Base-by-base conservation (phyloP, 352 stramenopile genomes). In the Phytophthora brassicae region DNA sequence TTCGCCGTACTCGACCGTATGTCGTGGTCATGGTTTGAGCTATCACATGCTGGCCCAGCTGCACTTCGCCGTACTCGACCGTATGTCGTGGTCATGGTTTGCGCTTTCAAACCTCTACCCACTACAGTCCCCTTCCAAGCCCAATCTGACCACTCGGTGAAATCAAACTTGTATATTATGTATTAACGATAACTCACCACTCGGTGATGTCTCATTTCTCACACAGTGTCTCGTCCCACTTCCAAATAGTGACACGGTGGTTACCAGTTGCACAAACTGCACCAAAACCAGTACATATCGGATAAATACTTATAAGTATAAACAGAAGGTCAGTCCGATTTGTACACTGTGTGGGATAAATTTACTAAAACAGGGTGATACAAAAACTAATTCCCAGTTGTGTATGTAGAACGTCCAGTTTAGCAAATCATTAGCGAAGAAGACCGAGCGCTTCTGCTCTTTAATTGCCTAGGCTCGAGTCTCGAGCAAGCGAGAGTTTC, bases 81-180 rank as follows among this genome's bases (percentile, higher is more conserved):
- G 45, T n/a, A 57, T 55, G 29, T 20, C 38, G 39, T 64, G 56
- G 55, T 56, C 54, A 16, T 54, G 35, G 44, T 48, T 31, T 31
- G 55, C 33, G 22, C 22, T 48, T 53, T 64, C 14, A 54, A 23
- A 29, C 39, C 33, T 7, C 22, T 9, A 59, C 55, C 47, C 23
- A 59, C 66, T 50, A 72, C 73, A 63, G 4, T 56, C 38, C 20
- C 33, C 54, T 36, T 50, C 39, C 55, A 62, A 62, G 36, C 46
- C 13, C 36, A 63, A 56, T 54, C 17, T 49, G 36, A 54, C 23
- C 54, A 61, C 53, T 41, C 33, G 19, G 53, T 31, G 16, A 53
- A 61, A 47, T 45, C 22, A 17, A 22, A 0, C 42, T 53, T 44
- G 19, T 47, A 19, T 47, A 61, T 54, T 54, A 23, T 38, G 22